A percentile compares a stretch with the other conserved stretches of the same genome.
These are phyloP conservation scores for Annulohypoxylon moriforme DNA, from an alignment of 495 filamentous ascomycete genomes.

Conservation along the genomic window DNA sequence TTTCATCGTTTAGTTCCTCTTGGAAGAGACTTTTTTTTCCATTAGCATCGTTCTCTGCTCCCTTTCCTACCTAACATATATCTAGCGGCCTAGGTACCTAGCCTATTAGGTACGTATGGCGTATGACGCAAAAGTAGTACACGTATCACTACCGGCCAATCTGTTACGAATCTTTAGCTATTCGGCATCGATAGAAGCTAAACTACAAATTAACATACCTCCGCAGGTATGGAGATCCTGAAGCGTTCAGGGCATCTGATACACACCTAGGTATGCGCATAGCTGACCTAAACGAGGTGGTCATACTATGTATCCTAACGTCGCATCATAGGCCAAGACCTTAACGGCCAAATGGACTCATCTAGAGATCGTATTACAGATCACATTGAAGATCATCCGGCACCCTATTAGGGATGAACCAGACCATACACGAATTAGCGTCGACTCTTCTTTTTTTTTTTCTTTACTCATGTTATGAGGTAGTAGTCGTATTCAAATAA, in stretches of 20 bases:
- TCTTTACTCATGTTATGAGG: neutral
- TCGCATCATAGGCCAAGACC: slow-evolving; percentile 27
- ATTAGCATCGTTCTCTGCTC: slow-evolving; percentile 5
- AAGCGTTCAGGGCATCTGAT: neutral
- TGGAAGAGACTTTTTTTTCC: slow-evolving; percentile 3
- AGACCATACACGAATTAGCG: slow-evolving; percentile 17
- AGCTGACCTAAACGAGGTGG: slow-evolving; percentile 7
- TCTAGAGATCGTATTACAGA: slow-evolving; percentile 38
- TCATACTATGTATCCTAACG: slow-evolving; percentile 7
- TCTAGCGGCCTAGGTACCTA: neutral
- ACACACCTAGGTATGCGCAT: slow-evolving; percentile 3
- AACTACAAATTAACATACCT: neutral
- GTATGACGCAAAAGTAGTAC: neutral
- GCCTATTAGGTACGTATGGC: neutral
- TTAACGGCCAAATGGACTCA: slow-evolving; percentile 17
- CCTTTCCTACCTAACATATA: neutral
- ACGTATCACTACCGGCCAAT: slow-evolving; percentile 2
- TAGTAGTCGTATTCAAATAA: neutral
- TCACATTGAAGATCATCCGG: slow-evolving; percentile 33
- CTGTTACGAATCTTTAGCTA: slow-evolving; percentile 15
- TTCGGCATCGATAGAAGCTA: slow-evolving; percentile 8
- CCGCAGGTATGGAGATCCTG: neutral
- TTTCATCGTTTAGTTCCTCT: slow-evolving; percentile 1
- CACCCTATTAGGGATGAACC: slow-evolving; percentile 18
- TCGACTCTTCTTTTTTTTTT: neutral